A percentile compares a stretch with the other conserved stretches of the same genome.
Conservation (phyloP, 2,329 filamentous ascomycete genomes). For the Cadophora luteo-olivacea region DNA sequence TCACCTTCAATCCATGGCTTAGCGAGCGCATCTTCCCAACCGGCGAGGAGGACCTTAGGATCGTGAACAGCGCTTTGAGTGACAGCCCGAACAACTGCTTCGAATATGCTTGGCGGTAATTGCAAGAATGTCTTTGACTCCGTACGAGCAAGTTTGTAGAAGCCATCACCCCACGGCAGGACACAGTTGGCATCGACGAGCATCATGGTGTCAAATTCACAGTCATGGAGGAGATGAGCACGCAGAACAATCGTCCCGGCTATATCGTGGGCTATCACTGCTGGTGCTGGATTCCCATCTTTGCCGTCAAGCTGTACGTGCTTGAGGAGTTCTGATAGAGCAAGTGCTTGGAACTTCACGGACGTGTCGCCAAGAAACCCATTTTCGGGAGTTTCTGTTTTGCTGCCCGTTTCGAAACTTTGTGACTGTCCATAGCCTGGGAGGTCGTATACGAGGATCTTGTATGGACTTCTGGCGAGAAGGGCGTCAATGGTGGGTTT, state of each 20-base stretch:
- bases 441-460: slow-evolving; percentile 10
- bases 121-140: slow-evolving; percentile 6
- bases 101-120: not conserved
- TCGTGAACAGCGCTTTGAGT: not conserved
- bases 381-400: not conserved
- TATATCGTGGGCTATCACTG: slow-evolving; percentile 6
- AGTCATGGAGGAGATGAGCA: slow-evolving; percentile 8
- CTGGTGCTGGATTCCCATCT: not conserved
- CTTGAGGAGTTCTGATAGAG: not conserved
- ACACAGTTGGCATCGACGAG: slow-evolving; percentile 14
- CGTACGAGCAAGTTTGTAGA: slow-evolving; percentile 6
- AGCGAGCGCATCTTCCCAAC: not conserved
- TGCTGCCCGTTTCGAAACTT: not conserved
- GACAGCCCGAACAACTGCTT: slow-evolving; percentile 3
- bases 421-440: slow-evolving; percentile 7
- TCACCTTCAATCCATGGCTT: not conserved
- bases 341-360: slow-evolving; percentile 9
- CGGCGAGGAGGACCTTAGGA: not conserved
- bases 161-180: slow-evolving; percentile 7
- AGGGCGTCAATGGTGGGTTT: not conserved
- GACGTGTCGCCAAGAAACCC: not conserved
- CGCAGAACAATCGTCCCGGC: slow-evolving; percentile 10
- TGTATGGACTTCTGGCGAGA: not conserved
- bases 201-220: slow-evolving; percentile 11
- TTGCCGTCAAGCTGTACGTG: not conserved